Base-by-base conservation (phyloP, 2,329 filamentous ascomycete genomes). In the Remersonia thermophila region DNA sequence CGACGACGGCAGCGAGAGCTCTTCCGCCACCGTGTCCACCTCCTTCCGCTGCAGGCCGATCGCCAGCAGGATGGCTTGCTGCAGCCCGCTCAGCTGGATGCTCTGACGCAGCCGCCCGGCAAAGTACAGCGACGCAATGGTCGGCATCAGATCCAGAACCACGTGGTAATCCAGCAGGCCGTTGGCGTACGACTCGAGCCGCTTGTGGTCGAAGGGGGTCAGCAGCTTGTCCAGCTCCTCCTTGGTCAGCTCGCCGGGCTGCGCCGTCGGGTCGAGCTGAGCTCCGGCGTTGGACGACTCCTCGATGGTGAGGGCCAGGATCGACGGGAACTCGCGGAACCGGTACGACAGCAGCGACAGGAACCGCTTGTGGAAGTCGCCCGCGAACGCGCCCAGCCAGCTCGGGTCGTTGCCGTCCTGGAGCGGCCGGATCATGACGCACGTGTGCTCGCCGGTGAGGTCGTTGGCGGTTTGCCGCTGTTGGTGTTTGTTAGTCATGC, bases 111-210 rank as follows among this genome's bases (percentile, higher is more conserved):
- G 65, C 8, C 78, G 75, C 32, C 84, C 83, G 1, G 75, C 77
- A 59, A 98, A 98, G 65, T 89, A 95, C 17, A 93, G 71, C 16
- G 69, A 68, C 1, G 91, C 80, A 44, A 98, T 77, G 2, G 69
- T 73, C 0, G 91, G 91, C 38, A 98, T 69, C 52, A 98, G 74
- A 55, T 98, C 93, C 18, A 96, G 71, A 37, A 98, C 91, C 48
- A 95, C 87, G 54, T 95, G 93, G 64, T 96, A 94, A 59, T 98
- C 93, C 29, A 98, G 76, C 71, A 95, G 83, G 60, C 93, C 94
- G 60, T 93, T 93, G 12, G 91, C 84, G 51, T 98, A 98, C 30
- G 83, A 87, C 55, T 95, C 89, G 3, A 98, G 69, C 18, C 91
- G 80, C 65, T 96, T 96, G 43, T 95, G 73, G 56, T 98, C 91